These are phyloP conservation scores for Mrakia hoshinonis DNA, from an alignment of 768 basidiomycete genomes.

Conservation along the genomic window DNA sequence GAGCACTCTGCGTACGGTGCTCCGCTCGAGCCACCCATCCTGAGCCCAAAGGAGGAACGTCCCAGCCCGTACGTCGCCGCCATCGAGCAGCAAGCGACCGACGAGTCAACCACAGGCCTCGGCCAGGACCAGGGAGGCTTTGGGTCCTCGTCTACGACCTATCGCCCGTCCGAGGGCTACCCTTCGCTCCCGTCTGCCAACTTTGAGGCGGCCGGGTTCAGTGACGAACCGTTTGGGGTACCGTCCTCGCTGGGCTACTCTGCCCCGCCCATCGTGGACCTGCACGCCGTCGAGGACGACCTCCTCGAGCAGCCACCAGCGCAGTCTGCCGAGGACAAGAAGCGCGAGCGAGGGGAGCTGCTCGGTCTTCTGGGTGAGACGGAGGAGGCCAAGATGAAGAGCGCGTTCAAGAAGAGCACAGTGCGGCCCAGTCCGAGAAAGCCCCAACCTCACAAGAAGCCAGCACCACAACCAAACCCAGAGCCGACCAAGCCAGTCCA, in stretches of 20 bases:
- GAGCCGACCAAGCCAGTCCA: neutral
- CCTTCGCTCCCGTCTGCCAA: neutral
- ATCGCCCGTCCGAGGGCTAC: no score
- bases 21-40: constrained; percentile 9
- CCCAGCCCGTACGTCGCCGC: constrained; percentile 15
- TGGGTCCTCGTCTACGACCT: neutral
- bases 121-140: neutral
- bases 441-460: neutral
- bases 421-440: neutral
- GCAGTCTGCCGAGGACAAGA: neutral
- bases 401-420: constrained; percentile 19
- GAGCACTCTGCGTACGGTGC: neutral
- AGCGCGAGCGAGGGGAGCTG: neutral
- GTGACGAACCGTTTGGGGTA: neutral
- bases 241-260: neutral
- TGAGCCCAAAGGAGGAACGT: neutral
- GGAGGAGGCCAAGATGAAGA: constrained; percentile 25
- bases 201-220: neutral
- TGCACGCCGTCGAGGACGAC: neutral
- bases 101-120: neutral
- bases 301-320: neutral
- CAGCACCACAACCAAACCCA: neutral
- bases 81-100: neutral
- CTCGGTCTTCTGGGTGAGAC: constrained; percentile 20
- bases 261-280: neutral